Evolutionary conservation across 768 basidiomycete genomes (phyloP).

Genomic region (Gymnopilus junonius): DNA sequence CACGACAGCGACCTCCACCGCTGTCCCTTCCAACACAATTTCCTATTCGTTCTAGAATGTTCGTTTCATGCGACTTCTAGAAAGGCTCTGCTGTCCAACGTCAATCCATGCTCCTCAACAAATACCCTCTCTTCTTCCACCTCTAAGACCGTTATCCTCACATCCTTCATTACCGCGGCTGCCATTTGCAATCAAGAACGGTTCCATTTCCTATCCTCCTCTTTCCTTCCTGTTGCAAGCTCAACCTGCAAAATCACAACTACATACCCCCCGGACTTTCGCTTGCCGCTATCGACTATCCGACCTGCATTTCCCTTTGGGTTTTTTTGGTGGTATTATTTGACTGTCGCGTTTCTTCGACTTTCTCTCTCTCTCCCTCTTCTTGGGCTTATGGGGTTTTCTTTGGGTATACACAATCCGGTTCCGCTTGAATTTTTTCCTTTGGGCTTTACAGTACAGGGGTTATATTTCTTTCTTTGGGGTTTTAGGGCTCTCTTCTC

Average conservation of each 20-base stretch:
- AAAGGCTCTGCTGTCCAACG: neutral
- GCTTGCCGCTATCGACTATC: neutral
- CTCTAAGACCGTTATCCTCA: no score
- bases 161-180: no score
- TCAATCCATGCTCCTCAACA: neutral
- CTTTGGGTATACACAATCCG: neutral
- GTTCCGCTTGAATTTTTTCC: neutral
- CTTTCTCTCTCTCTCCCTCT: neutral
- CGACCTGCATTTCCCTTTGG: neutral
- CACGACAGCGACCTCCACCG: neutral
- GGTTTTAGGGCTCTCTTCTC: neutral
- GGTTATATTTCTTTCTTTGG: constrained; percentile 1
- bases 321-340: neutral
- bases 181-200: no score
- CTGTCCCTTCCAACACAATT: neutral
- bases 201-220: no score
- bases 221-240: neutral
- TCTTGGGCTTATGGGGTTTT: neutral
- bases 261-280: neutral
- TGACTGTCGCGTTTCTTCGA: neutral
- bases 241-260: neutral
- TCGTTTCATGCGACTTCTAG: neutral
- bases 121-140: neutral
- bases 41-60: neutral
- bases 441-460: neutral